Evolutionary conservation across 345 rosid genomes (phyloP), one percentile per base, ranked within the genome.

Genomic region (Moringa oleifera): DNA sequence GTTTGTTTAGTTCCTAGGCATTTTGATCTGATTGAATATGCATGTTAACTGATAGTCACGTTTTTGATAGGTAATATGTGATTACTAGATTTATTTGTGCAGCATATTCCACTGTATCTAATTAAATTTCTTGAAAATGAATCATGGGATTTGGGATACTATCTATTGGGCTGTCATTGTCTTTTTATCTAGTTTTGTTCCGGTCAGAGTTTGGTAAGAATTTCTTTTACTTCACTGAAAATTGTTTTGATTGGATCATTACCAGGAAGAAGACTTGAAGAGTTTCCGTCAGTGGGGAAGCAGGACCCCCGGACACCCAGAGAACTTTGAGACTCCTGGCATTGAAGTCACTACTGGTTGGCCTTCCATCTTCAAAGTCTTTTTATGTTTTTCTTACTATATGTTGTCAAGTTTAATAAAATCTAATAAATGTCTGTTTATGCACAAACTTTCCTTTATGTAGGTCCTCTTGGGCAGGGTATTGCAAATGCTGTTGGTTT

Each of bases 391-490:
- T n/a, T n/a, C n/a, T n/a, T n/a, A n/a, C n/a, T n/a, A n/a, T n/a
- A n/a, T n/a, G n/a, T n/a, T n/a, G n/a, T n/a, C n/a, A n/a, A n/a
- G 28, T 24, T 46, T 23, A 55, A 23, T 25, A 46, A 37, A 16
- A 51, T 52, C 33, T 31, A 18, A 11, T 21, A 37, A 53, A 54
- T 54, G 0, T 53, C 24, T 6, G 0, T 49, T 61, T 22, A 24
- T 49, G 20, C 18, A 24, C 46, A 23, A 6, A 21, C 6, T 45
- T 12, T 51, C 54, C 13, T 54, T 21, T 41, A 41, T 25, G 20
- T 22, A 89, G 96, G 96, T 71, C 96, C 96, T 65, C 90, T 89
- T 66, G 96, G 96, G 51, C 96, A 89, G 71, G 96, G 96, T 47
- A 22, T 82, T 55, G 96, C 88, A 58, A 89, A 89, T 79, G 98